Evolutionary conservation across 495 filamentous ascomycete genomes (phyloP), one percentile per base, ranked within the genome.

Genomic region (Penicillium psychrofluorescens): DNA sequence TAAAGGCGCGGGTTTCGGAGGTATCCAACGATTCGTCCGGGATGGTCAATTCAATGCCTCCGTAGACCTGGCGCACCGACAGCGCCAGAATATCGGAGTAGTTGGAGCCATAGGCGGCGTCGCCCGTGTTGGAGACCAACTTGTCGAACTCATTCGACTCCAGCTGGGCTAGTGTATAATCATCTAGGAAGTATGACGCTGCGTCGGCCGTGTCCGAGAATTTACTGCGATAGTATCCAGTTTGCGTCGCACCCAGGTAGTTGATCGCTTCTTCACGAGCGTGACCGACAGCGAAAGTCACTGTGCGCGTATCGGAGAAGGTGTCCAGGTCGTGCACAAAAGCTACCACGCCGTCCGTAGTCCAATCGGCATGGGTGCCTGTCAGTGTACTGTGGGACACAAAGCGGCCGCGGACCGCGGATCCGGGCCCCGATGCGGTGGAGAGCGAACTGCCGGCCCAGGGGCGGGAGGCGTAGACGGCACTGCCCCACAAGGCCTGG

Each of bases 201-300:
- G 66, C 66, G 0, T 41, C 50, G 3, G 53, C 42, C 12, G 49
- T 49, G 15, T 51, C 42, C 7, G 55, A 27, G 16, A 54, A 62
- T 5, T 40, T 52, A 4, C 62, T 50, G 28, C 63, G 63, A 32
- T 66, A 70, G 47, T 66, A 72, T 4, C 62, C 59, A 8, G 63
- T 66, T 41, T 64, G 58, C 14, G 55, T 37, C n/a, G 53, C 50
- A 28, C 66, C 65, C 6, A 72, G 46, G 41, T 66, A 76, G 37
- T 73, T 58, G 40, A 74, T 61, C 1, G 59, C 65, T 33, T 59
- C 35, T 13, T 68, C 53, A 3, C 68, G 61, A 11, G 54, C 55
- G 42, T 66, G 64, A 22, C 70, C 70, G 29, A 74, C 58, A 2
- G 67, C 67, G 43, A 72, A 74, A 2, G 66, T 70, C 15, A 72